These are phyloP conservation scores for Nissolia schottii DNA, from an alignment of 306 rosid species.

Conservation along the genomic window DNA sequence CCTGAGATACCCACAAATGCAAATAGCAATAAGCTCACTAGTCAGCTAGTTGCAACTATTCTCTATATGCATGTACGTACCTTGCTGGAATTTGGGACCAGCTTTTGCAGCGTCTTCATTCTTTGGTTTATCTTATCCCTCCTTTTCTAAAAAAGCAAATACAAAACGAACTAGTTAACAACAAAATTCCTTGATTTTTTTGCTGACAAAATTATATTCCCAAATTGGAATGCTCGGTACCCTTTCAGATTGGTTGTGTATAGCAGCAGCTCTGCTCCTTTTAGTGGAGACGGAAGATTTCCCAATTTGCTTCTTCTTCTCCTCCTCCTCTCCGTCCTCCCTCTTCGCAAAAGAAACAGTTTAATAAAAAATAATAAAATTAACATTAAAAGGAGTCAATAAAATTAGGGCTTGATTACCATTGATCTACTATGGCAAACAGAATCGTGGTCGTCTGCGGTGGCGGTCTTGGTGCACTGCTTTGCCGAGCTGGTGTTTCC, in stretches of 20 bases:
- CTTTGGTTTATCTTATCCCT: slow-evolving; percentile 95
- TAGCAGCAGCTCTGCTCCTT: slow-evolving; percentile 82
- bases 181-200: slow-evolving; percentile 18
- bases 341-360: slow-evolving; percentile 32
- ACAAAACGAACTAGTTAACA: background rate
- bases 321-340: slow-evolving; percentile 39
- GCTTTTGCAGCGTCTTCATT: slow-evolving; percentile 93
- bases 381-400: background rate
- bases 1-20: background rate
- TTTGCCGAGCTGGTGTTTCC: slow-evolving; percentile 54
- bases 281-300: slow-evolving; percentile 65
- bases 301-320: slow-evolving; percentile 38
- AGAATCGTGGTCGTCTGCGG: slow-evolving; percentile 73
- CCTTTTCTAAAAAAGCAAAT: slow-evolving; percentile 64
- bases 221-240: slow-evolving; percentile 35
- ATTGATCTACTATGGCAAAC: slow-evolving; percentile 69
- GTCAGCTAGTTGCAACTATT: slow-evolving; percentile 23
- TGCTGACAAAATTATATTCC: background rate
- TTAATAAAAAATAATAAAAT: background rate
- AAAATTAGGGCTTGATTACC: slow-evolving; percentile 36
- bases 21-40: slow-evolving; percentile 19
- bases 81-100: slow-evolving; percentile 99
- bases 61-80: slow-evolving; percentile 45
- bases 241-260: slow-evolving; percentile 96
- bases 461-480: slow-evolving; percentile 39